Conservation (phyloP, 2,329 filamentous ascomycete species). For the Cladobotryum protrusum region DNA sequence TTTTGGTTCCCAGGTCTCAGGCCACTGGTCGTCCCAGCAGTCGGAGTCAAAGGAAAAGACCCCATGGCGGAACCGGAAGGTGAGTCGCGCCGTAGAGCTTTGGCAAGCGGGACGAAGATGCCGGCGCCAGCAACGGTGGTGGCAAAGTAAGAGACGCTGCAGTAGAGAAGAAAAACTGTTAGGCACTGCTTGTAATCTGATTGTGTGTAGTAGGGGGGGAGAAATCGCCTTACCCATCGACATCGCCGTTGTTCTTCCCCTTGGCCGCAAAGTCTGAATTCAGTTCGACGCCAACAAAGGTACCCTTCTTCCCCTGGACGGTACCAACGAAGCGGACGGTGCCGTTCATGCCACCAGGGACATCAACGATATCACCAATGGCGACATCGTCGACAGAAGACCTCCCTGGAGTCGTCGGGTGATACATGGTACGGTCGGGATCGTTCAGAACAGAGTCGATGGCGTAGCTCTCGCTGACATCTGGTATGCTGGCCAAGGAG, state of each 20-base stretch:
- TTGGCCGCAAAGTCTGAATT: slow-evolving; percentile 70
- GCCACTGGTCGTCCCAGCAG: slow-evolving; percentile 52
- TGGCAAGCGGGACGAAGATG: slow-evolving; percentile 85
- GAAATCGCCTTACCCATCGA: slow-evolving; percentile 66
- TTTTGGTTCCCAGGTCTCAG: slow-evolving; percentile 51
- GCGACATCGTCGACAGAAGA: slow-evolving; percentile 49
- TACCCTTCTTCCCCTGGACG: slow-evolving; percentile 83
- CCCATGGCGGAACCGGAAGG: slow-evolving; percentile 43
- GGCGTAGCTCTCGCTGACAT: slow-evolving; percentile 59
- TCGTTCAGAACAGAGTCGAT: slow-evolving; percentile 45
- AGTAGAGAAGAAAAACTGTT: neutral
- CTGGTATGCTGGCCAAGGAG: slow-evolving; percentile 59
- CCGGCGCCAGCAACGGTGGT: slow-evolving; percentile 75
- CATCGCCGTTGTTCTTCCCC: slow-evolving; percentile 94
- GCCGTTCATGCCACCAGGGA: slow-evolving; percentile 88
- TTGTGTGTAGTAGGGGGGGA: neutral
- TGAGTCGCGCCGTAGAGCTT: slow-evolving; percentile 64
- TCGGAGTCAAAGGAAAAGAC: slow-evolving; percentile 60
- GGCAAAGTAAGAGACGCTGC: slow-evolving; percentile 69
- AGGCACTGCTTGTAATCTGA: neutral
- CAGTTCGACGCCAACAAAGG: slow-evolving; percentile 89
- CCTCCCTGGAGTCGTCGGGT: slow-evolving; percentile 47
- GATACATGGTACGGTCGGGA: slow-evolving; percentile 38
- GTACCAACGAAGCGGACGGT: slow-evolving; percentile 81
- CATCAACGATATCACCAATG: slow-evolving; percentile 80